Base-by-base conservation (phyloP, 805 yeast genomes). In the Saccharomycopsis olivae region DNA sequence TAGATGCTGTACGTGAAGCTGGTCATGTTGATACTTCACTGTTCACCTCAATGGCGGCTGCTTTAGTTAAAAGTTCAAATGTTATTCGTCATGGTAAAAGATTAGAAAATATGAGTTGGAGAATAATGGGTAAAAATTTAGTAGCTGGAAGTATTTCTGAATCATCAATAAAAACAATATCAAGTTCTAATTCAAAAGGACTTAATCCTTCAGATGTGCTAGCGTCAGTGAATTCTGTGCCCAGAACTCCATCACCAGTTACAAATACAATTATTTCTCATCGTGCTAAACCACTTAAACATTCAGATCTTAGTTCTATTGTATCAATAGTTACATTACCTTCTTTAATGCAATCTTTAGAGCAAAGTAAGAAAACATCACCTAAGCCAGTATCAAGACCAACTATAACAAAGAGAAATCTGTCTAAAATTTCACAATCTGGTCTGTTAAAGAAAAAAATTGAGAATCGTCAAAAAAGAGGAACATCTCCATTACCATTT, bases 91-190 rank as follows among this genome's bases (percentile, higher is more conserved):
- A 45, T 36, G 48, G 48, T 4, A 36, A 38, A 28, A 30, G 48
- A n/a, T 29, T 45, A 14, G 48, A 45, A 29, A 45, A 45, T 20
- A 42, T 45, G 40, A 45, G 48, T 32, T 45, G 48, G 48, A 27
- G 48, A n/a, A 45, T 45, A 29, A 45, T 45, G 48, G 48, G 48
- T 10, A 45, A 45, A 37, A 45, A 42, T 20, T 33, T 45, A 25
- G 48, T 45, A 9, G 33, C 25, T 3, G 11, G 10, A 8, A 23
- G 10, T 23, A 10, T 23, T 23, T 23, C 25, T 23, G 6, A 6
- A 23, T 10, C 25, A 23, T 10, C 25, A 23, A 23, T 23, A 6
- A 23, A 23, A 23, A 23, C 25, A n/a, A n/a, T n/a, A n/a, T n/a
- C n/a, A n/a, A n/a, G n/a, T n/a, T n/a, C n/a, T n/a, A n/a, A n/a